phyloP scores from a whole-genome alignment of 192 early-diverging fungal genomes.

The Dissophora globulifera region DNA sequence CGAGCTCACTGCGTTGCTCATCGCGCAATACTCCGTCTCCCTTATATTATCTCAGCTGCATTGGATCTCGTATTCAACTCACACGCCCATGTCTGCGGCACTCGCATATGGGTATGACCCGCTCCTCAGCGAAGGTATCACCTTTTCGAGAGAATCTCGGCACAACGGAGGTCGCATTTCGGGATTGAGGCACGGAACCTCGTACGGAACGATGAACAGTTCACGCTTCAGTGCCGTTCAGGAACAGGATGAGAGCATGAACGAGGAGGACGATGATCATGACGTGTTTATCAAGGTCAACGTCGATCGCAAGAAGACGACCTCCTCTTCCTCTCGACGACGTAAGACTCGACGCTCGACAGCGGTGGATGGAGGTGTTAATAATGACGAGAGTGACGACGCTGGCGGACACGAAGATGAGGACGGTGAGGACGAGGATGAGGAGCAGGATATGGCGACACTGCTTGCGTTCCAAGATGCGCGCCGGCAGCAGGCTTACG shows the following conservation, averaged over 20 bases:
- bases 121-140: slow-evolving; percentile 33
- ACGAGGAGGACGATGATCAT: slow-evolving; percentile 28
- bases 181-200: slow-evolving; percentile 17
- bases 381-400: slow-evolving; percentile 6
- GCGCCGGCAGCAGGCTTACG: slow-evolving; percentile 24
- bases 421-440: slow-evolving; percentile 25
- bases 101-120: slow-evolving; percentile 45
- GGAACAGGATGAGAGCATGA: slow-evolving; percentile 41
- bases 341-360: too few relatives aligned
- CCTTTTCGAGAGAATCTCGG: slow-evolving; percentile 43
- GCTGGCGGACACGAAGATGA: slow-evolving; percentile 23
- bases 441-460: slow-evolving; percentile 48
- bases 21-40: slow-evolving; percentile 33
- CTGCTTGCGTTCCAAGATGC: slow-evolving; percentile 43
- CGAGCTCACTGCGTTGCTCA: background rate
- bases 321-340: too few relatives aligned
- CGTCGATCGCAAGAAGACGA: slow-evolving; percentile 6
- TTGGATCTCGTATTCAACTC: slow-evolving; percentile 46
- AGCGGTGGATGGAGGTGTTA: background rate
- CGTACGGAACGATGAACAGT: slow-evolving; percentile 40
- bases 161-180: slow-evolving; percentile 9
- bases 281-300: slow-evolving; percentile 48
- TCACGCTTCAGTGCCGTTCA: slow-evolving; percentile 38
- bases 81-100: slow-evolving; percentile 50
- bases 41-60: slow-evolving; percentile 34